Base-by-base conservation (phyloP, 768 basidiomycete genomes). In the Tricholoma furcatifolium region DNA sequence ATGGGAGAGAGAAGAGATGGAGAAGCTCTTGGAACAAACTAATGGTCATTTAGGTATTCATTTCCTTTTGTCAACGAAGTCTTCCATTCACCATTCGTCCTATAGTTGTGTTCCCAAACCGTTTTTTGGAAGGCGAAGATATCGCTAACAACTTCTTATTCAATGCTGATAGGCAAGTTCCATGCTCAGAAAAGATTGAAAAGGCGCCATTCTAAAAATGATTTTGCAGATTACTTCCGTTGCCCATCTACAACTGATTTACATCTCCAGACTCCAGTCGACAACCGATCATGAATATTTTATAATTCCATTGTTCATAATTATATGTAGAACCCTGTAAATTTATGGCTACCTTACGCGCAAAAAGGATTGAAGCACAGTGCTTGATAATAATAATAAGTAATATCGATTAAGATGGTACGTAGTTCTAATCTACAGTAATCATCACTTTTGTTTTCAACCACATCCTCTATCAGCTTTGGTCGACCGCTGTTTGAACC, bases 41-140 rank as follows among this genome's bases (percentile, higher is more conserved):
- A 82, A 86, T 57, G 96, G 96, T 0, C 92, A 95, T 66, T 74
- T 99, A 24, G 94, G 95, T 93, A 63, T 32, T n/a, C n/a, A 30
- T 49, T 39, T 34, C n/a, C 23, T 34, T 12, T 2, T 32, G 4
- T 50, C 32, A 34, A 27, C 17, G 42, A 35, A 4, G 21, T 24
- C 32, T 11, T 43, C 23, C 34, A 21, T 42, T n/a, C 27, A 3
- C 14, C 31, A 32, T 46, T 4, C 17, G 1, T 35, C 9, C n/a
- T 35, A 34, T 50, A 96, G 95, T 98, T 35, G 50, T 91, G 10
- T 90, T 90, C 70, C 85, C 95, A 2, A 89, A 77, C 14, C 83
- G 85, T 10, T 98, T 98, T 73, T 64, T 98, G 55, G 95, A 98
- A 68, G 89, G 83, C n/a, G 95, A 98, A 70, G 93, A 96, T 64